Conservation (phyloP, 805 yeast genomes). For the Myxozyma mucilagina region DNA sequence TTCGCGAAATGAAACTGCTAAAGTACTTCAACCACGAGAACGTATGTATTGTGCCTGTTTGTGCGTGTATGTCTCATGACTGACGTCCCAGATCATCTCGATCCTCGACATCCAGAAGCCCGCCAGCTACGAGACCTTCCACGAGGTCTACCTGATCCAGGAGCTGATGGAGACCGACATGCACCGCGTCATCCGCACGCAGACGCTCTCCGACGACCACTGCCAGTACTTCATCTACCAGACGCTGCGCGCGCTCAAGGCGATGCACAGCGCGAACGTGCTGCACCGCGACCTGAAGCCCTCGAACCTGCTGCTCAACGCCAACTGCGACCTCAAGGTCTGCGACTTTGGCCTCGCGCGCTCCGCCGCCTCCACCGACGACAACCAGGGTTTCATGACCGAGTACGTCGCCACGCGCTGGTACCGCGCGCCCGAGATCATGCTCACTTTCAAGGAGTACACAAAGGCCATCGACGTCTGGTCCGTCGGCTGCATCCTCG, state of each 20-base stretch:
- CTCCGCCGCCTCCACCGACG: conserved; percentile 57
- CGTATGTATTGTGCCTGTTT: conserved; percentile 24
- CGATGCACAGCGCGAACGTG: conserved; percentile 90
- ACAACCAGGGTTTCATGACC: conserved; percentile 81
- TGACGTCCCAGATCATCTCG: conserved; percentile 57
- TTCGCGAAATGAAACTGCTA: conserved; percentile 83
- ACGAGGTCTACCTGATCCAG: conserved; percentile 78
- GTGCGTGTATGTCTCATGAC: background rate
- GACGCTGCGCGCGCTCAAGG: conserved; percentile 83
- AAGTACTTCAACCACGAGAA: conserved; percentile 93
- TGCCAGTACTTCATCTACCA: conserved; percentile 92
- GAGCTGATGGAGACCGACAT: conserved; percentile 87
- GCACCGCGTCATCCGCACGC: conserved; percentile 78
- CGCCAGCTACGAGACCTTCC: conserved; percentile 66
- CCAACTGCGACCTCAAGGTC: conserved; percentile 90
- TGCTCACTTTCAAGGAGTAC: conserved; percentile 90
- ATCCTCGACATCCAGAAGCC: conserved; percentile 90
- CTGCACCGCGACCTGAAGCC: conserved; percentile 93
- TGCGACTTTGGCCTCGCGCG: conserved; percentile 94
- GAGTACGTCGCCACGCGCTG: conserved; percentile 97
- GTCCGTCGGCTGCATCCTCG: conserved; percentile 95
- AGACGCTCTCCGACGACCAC: conserved; percentile 84
- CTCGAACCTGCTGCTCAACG: conserved; percentile 76
- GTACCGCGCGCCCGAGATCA: conserved; percentile 97
- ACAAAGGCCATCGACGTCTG: conserved; percentile 95